Evolutionary conservation across 176 grass and related monocot species (phyloP).

Genomic region (Microstegium vimineum): DNA sequence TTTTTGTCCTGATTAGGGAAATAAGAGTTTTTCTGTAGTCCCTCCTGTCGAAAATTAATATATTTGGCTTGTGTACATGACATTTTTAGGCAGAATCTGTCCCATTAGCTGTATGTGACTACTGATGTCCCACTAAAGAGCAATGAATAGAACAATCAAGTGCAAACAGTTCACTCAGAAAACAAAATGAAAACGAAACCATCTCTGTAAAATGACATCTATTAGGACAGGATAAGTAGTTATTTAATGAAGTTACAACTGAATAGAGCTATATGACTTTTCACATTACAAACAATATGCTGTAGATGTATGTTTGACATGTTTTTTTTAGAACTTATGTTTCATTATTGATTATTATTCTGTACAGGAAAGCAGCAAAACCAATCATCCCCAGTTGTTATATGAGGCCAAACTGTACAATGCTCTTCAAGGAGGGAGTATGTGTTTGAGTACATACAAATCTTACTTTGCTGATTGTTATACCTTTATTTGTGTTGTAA

Average conservation of each 20-base stretch:
- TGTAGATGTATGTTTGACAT: background rate
- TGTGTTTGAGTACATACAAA: conserved; percentile 6
- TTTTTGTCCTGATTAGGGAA: background rate
- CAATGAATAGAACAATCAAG: background rate
- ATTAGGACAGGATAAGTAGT: background rate
- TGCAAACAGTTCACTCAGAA: background rate
- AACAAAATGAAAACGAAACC: background rate
- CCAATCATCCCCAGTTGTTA: conserved; percentile 77
- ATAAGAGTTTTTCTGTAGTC: background rate
- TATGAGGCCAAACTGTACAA: conserved; percentile 89
- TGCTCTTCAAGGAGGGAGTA: conserved; percentile 77
- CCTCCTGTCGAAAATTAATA: background rate
- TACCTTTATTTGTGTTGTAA: background rate
- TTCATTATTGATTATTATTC: conserved; percentile 12
- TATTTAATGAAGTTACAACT: conserved; percentile 5
- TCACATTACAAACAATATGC: background rate
- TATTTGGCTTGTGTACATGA: background rate
- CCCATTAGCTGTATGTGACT: background rate
- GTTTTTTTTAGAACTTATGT: conserved; percentile 9
- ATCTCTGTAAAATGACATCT: background rate
- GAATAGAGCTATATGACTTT: background rate
- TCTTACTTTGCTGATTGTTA: background rate
- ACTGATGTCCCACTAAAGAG: background rate
- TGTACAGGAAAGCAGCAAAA: conserved; percentile 71
- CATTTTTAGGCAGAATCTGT: background rate